These are phyloP conservation scores for Ceratocystis diversiconidia DNA, from an alignment of 2,329 filamentous ascomycete genomes.

Conservation along the genomic window DNA sequence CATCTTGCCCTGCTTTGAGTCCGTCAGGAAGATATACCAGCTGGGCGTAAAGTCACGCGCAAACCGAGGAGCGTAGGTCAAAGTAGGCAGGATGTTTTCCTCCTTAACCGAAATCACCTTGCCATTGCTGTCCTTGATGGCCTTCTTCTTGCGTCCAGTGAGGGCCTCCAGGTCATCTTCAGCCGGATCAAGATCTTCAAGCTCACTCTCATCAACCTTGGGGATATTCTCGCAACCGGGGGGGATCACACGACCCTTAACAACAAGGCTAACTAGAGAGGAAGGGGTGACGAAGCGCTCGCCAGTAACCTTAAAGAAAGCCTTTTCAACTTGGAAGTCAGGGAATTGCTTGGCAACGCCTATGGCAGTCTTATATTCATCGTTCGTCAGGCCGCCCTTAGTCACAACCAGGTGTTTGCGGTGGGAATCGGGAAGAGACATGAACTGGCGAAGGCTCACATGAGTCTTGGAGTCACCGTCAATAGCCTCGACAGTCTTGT, in stretches of 20 bases:
- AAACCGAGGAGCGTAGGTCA: slow-evolving; percentile 84
- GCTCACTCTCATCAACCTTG: slow-evolving; percentile 58
- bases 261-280: slow-evolving; percentile 81
- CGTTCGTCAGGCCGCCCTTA: slow-evolving; percentile 53
- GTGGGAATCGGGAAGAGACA: slow-evolving; percentile 64
- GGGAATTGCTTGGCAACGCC: slow-evolving; percentile 72
- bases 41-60: slow-evolving; percentile 76
- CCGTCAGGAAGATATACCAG: slow-evolving; percentile 91
- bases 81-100: slow-evolving; percentile 58
- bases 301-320: slow-evolving; percentile 96
- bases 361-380: slow-evolving; percentile 64
- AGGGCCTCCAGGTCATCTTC: slow-evolving; percentile 84
- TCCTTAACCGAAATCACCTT: slow-evolving; percentile 43
- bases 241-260: slow-evolving; percentile 88
- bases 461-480: slow-evolving; percentile 65
- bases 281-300: slow-evolving; percentile 86
- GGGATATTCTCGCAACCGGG: slow-evolving; percentile 67
- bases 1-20: slow-evolving; percentile 88
- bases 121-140: slow-evolving; percentile 46
- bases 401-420: slow-evolving; percentile 59
- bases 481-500: slow-evolving; percentile 48
- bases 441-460: slow-evolving; percentile 71
- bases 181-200: slow-evolving; percentile 82
- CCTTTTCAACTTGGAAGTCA: slow-evolving; percentile 69
- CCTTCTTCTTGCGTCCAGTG: slow-evolving; percentile 59